Percentiles rank a stretch among this genome's conserved stretches.
Evolutionary conservation across 2,329 filamentous ascomycete genomes (phyloP).

Genomic region (Blastomyces parvus): DNA sequence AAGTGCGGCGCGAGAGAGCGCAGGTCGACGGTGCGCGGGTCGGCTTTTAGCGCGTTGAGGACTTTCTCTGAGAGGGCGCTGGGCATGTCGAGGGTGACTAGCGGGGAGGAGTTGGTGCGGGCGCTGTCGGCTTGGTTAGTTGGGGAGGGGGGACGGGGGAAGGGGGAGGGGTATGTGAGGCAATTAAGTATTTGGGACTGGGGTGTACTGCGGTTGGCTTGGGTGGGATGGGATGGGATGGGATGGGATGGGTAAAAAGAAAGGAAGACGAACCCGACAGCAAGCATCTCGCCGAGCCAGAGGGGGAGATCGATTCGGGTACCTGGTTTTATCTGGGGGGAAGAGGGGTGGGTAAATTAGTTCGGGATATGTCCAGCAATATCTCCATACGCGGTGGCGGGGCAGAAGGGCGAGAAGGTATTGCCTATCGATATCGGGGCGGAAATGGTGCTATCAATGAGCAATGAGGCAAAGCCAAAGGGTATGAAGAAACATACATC

Average conservation of each 20-base stretch:
- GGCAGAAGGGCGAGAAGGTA: too few species aligned
- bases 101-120: slow-evolving; percentile 42
- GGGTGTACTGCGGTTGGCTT: too few species aligned
- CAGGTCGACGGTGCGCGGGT: slow-evolving; percentile 75
- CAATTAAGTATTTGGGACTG: neutral
- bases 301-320: slow-evolving; percentile 76
- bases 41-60: slow-evolving; percentile 80
- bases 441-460: neutral
- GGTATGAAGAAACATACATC: slow-evolving; percentile 34
- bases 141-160: too few species aligned
- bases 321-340: slow-evolving; percentile 62
- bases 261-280: slow-evolving; percentile 39
- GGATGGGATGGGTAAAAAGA: neutral
- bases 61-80: slow-evolving; percentile 67
- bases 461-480: too few species aligned
- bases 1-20: slow-evolving; percentile 78
- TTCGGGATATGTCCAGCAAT: neutral
- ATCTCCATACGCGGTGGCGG: too few species aligned
- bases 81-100: slow-evolving; percentile 75
- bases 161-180: neutral
- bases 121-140: slow-evolving; percentile 23
- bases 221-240: slow-evolving; percentile 1
- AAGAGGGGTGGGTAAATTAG: neutral
- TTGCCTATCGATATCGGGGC: neutral
- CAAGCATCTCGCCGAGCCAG: slow-evolving; percentile 92